Evolutionary conservation across 306 rosid genomes (phyloP).

Genomic region (Canavalia gladiata): DNA sequence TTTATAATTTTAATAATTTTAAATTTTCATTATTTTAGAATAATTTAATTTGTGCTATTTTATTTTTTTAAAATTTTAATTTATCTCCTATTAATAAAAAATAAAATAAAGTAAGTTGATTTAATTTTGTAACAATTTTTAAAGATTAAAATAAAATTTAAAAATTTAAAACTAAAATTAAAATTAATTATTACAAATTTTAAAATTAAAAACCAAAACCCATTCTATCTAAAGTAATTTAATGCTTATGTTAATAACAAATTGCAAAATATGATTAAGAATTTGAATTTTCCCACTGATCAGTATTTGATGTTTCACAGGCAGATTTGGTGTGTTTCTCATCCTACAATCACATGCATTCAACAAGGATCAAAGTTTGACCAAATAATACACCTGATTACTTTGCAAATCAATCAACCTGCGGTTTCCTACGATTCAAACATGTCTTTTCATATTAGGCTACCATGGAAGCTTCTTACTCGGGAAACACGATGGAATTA

Average conservation of each 20-base stretch:
- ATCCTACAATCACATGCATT: conserved; percentile 5
- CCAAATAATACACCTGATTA: background rate
- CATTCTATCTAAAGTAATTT: background rate
- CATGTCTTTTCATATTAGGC: conserved; percentile 4
- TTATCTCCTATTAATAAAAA: too few relatives aligned
- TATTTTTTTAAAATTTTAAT: too few relatives aligned
- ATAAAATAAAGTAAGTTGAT: too few relatives aligned
- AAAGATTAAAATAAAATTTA: too few relatives aligned
- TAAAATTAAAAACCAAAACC: too few relatives aligned
- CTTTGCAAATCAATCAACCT: conserved; percentile 9
- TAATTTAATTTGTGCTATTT: too few relatives aligned
- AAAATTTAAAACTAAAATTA: too few relatives aligned
- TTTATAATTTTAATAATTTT: too few relatives aligned
- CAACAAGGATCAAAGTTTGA: conserved; percentile 11
- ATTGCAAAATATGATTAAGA: background rate
- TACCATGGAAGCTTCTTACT: background rate
- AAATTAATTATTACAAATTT: too few relatives aligned
- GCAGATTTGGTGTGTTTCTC: background rate
- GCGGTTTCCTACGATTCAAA: background rate
- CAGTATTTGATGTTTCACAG: background rate
- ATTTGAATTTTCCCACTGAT: background rate
- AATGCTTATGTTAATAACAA: background rate
- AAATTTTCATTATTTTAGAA: too few relatives aligned
- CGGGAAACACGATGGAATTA: background rate
- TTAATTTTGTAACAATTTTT: too few relatives aligned